phyloP scores from a whole-genome alignment of 495 filamentous ascomycete genomes.

The Daldinia concentrica region DNA sequence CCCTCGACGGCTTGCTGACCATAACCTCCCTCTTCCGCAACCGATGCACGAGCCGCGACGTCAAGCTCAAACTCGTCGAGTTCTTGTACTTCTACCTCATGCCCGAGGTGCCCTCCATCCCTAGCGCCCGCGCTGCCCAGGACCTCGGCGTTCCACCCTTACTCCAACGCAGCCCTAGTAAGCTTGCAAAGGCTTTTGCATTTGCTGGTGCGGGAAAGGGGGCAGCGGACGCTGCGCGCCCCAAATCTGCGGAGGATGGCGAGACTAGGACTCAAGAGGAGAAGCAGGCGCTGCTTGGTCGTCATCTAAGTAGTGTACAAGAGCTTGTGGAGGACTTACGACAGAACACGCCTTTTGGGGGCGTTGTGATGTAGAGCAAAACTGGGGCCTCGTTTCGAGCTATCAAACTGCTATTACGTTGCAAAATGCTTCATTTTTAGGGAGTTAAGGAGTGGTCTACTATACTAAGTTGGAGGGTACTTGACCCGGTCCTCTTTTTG shows the following conservation, averaged over 20 bases:
- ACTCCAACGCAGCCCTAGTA: constrained; percentile 76
- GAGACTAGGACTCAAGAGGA: constrained; percentile 78
- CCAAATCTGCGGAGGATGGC: constrained; percentile 50
- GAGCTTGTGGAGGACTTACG: constrained; percentile 90
- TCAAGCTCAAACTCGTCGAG: constrained; percentile 92
- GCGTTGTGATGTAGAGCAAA: constrained; percentile 51
- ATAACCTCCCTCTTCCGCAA: constrained; percentile 94
- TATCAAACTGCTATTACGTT: neutral
- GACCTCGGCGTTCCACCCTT: constrained; percentile 51
- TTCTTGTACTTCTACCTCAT: constrained; percentile 99
- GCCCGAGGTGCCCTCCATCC: constrained; percentile 77
- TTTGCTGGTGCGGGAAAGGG: constrained; percentile 44
- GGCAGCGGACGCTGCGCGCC: constrained; percentile 52
- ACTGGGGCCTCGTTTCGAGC: neutral
- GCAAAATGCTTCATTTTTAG: constrained; percentile 1
- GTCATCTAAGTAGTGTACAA: constrained; percentile 88
- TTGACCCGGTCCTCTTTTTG: neutral
- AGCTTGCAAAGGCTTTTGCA: constrained; percentile 64
- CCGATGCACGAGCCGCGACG: constrained; percentile 80
- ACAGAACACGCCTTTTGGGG: constrained; percentile 77
- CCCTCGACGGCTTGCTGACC: constrained; percentile 89
- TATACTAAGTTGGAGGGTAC: neutral
- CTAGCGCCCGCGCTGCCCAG: constrained; percentile 50
- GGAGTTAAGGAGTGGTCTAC: constrained; percentile 5
- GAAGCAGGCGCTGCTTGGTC: constrained; percentile 83